These are phyloP conservation scores for Bolboschoenus planiculmis DNA, from an alignment of 176 grass and related monocot genomes.

Conservation along the genomic window DNA sequence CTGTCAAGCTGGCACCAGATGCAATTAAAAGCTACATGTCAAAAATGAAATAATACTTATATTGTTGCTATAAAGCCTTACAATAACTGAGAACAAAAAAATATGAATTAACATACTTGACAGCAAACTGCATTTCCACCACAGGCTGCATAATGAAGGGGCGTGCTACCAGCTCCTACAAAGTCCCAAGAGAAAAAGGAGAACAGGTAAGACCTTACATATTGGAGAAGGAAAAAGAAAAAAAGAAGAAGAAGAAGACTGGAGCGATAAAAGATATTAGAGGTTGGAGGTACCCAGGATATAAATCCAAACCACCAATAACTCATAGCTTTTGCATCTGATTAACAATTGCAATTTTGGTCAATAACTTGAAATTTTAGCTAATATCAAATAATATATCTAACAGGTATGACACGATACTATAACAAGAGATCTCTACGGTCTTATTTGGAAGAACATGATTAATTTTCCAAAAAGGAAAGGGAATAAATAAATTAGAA, in stretches of 20 bases:
- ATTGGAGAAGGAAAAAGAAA: neutral
- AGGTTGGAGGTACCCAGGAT: neutral
- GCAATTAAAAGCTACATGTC: conserved; percentile 70
- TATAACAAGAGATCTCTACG: neutral
- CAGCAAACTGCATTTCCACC: conserved; percentile 87
- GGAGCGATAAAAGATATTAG: neutral
- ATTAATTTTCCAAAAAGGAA: neutral
- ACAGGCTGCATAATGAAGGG: conserved; percentile 92
- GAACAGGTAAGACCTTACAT: neutral
- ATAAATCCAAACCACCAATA: neutral
- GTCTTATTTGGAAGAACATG: neutral
- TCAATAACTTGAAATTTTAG: neutral
- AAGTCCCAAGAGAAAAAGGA: conserved; percentile 1
- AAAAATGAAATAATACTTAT: conserved; percentile 31
- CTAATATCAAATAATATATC: neutral
- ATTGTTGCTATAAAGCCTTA: neutral
- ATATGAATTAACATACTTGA: conserved; percentile 53
- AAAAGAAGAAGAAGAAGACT: neutral
- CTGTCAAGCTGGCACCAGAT: conserved; percentile 70
- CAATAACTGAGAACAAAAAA: conserved; percentile 20
- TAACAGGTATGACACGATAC: neutral
- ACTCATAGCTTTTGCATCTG: neutral
- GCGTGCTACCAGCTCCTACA: conserved; percentile 82
- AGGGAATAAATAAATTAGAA: neutral
- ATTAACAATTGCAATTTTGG: neutral